A percentile compares a stretch with the other conserved stretches of the same genome.
Conservation (phyloP, 805 yeast genomes). For the Jamesozyma jinghongensis region DNA sequence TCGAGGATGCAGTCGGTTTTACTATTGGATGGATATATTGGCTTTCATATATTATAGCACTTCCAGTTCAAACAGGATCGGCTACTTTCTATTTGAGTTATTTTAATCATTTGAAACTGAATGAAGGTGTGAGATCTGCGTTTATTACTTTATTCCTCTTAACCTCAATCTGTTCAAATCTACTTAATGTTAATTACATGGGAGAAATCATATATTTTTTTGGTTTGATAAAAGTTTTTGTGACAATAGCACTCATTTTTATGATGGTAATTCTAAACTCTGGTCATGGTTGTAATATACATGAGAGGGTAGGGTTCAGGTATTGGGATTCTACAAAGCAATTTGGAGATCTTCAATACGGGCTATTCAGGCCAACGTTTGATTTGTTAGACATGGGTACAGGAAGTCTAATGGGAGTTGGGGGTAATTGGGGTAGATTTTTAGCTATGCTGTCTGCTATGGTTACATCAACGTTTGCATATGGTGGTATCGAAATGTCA, state of each 20-base stretch:
- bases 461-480: no score
- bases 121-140: slow-evolving; percentile 46
- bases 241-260: no score
- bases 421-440: slow-evolving; percentile 41
- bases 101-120: no score
- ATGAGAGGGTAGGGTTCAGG: slow-evolving; percentile 44
- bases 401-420: no score
- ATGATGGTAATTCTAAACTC: no score
- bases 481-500: no score
- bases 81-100: slow-evolving; percentile 54
- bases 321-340: slow-evolving; percentile 52
- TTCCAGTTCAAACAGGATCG: slow-evolving; percentile 60
- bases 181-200: slow-evolving; percentile 60
- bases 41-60: slow-evolving; percentile 29
- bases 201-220: slow-evolving; percentile 61
- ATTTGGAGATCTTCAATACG: slow-evolving; percentile 11
- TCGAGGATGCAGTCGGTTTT: no score
- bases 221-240: no score
- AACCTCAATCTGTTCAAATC: slow-evolving; percentile 40
- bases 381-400: no score
- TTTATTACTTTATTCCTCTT: slow-evolving; percentile 57
- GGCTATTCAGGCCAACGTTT: slow-evolving; percentile 17
- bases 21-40: no score
- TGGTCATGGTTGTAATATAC: no score
- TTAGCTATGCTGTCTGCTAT: slow-evolving; percentile 39